Percentiles rank a stretch among this genome's conserved stretches.
Conservation (phyloP, 75 land plant genomes). For the Azolla pinnata region DNA sequence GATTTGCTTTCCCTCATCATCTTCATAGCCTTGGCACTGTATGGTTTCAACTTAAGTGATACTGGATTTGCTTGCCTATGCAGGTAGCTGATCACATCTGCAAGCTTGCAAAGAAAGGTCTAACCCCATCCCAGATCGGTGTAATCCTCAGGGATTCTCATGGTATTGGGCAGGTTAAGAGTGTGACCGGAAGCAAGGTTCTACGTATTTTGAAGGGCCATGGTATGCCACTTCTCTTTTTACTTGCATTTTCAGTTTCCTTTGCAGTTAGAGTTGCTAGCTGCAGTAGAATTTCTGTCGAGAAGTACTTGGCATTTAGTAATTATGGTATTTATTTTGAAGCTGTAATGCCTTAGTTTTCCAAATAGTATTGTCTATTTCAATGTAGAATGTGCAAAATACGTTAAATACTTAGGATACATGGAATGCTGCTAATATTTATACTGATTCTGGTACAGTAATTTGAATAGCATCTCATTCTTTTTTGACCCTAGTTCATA, state of each 20-base stretch:
- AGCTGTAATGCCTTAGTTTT: too few relatives aligned
- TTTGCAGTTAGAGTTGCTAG: too few relatives aligned
- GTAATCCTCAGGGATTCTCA: constrained; percentile 81
- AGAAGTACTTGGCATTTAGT: too few relatives aligned
- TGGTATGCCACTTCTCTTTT: constrained; percentile 24
- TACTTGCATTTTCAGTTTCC: not conserved
- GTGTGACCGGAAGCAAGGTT: constrained; percentile 9
- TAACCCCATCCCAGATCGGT: constrained; percentile 88
- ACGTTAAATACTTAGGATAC: too few relatives aligned
- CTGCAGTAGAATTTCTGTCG: too few relatives aligned
- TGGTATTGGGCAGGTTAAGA: constrained; percentile 67
- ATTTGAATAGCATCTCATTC: too few relatives aligned
- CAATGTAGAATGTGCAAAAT: too few relatives aligned
- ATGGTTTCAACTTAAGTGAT: not conserved
- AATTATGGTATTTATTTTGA: too few relatives aligned
- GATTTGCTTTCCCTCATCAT: not conserved
- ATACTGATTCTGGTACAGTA: too few relatives aligned
- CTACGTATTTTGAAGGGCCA: constrained; percentile 67
- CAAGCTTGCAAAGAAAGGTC: constrained; percentile 87
- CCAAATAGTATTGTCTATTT: too few relatives aligned
- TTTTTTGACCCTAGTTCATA: too few relatives aligned
- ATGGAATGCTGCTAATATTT: too few relatives aligned
- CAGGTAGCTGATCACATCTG: constrained; percentile 46
- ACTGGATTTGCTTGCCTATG: not conserved
- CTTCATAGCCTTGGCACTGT: not conserved